These are phyloP conservation scores for Tylopilus felleus DNA, from an alignment of 768 basidiomycete genomes.

Conservation along the genomic window DNA sequence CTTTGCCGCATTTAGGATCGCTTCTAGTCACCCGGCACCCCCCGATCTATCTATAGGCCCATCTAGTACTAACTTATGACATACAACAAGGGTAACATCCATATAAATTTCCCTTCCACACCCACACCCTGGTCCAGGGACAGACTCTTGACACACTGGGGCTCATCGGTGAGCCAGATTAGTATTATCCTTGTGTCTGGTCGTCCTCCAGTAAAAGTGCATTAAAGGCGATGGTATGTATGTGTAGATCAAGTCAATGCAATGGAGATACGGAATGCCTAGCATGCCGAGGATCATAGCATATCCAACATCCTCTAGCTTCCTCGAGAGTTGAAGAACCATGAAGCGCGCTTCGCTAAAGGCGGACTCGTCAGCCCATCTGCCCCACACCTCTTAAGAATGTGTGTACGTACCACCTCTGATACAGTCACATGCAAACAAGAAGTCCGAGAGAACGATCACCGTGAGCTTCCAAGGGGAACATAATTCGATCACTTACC, in stretches of 20 bases:
- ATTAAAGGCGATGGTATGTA: conserved; percentile 29
- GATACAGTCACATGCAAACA: conserved; percentile 19
- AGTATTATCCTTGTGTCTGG: conserved; percentile 19
- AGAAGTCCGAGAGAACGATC: conserved; percentile 19
- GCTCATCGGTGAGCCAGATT: conserved; percentile 20
- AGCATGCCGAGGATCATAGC: conserved; percentile 11
- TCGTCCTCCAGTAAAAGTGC: conserved; percentile 12
- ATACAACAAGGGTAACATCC: conserved; percentile 21
- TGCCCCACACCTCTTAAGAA: conserved; percentile 13
- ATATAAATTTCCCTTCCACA: conserved; percentile 23
- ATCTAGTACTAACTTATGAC: conserved; percentile 20
- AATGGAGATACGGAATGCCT: conserved; percentile 13
- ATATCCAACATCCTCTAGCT: conserved; percentile 24
- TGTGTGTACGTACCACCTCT: conserved; percentile 32
- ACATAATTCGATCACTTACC: conserved; percentile 41
- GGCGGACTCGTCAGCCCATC: conserved; percentile 27
- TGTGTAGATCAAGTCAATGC: conserved; percentile 28
- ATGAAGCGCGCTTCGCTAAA: conserved; percentile 85
- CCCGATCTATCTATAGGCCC: conserved; percentile 13
- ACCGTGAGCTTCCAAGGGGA: conserved; percentile 8
- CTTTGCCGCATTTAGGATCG: conserved; percentile 2
- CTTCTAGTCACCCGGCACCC: conserved; percentile 11
- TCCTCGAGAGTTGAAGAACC: conserved; percentile 88
- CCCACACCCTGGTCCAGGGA: conserved; percentile 23
- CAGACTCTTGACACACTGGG: conserved; percentile 2